These are phyloP conservation scores for Talaromyces rugulosus DNA, from an alignment of 2,329 filamentous ascomycete genomes.

Conservation along the genomic window DNA sequence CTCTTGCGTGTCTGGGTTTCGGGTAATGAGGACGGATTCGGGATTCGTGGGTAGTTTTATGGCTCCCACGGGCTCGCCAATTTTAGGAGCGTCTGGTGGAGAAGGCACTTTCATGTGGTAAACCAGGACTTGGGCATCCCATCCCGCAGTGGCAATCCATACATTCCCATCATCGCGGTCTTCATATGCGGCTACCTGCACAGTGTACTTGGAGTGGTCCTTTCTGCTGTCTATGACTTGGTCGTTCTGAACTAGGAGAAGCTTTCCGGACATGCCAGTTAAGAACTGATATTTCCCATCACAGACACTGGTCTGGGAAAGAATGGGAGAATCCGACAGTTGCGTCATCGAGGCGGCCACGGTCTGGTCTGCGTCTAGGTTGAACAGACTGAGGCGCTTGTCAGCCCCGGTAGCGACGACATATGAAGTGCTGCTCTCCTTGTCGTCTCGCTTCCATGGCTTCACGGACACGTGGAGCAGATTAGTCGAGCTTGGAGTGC, in stretches of 20 bases:
- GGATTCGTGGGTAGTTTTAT: conserved; percentile 48
- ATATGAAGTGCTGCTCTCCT: conserved; percentile 16
- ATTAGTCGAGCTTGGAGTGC: conserved; percentile 48
- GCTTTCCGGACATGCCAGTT: conserved; percentile 57
- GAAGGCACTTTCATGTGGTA: conserved; percentile 34
- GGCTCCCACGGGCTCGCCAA: conserved; percentile 24
- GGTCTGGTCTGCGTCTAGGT: conserved; percentile 18
- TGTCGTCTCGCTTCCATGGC: conserved; percentile 23
- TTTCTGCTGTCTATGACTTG: conserved; percentile 45
- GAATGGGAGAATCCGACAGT: conserved; percentile 43
- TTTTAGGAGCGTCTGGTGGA: conserved; percentile 4
- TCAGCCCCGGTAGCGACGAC: conserved; percentile 47
- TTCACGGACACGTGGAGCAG: conserved; percentile 49
- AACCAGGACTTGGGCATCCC: conserved; percentile 55
- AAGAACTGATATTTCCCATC: conserved; percentile 45
- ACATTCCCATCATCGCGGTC: conserved; percentile 21
- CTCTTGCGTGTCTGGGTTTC: conserved; percentile 43
- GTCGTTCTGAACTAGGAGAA: conserved; percentile 46
- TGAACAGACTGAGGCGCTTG: conserved; percentile 46
- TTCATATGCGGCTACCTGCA: conserved; percentile 45
- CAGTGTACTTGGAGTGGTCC: conserved; percentile 58
- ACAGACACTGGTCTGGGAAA: conserved; percentile 46
- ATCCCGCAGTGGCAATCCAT: conserved; percentile 56
- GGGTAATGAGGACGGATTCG: conserved; percentile 53
- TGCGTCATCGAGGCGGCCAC: conserved; percentile 22